A percentile compares a stretch with the other conserved stretches of the same genome.
These are phyloP conservation scores for Erodium chrysanthum DNA, from an alignment of 441 rosid genomes.

Conservation along the genomic window DNA sequence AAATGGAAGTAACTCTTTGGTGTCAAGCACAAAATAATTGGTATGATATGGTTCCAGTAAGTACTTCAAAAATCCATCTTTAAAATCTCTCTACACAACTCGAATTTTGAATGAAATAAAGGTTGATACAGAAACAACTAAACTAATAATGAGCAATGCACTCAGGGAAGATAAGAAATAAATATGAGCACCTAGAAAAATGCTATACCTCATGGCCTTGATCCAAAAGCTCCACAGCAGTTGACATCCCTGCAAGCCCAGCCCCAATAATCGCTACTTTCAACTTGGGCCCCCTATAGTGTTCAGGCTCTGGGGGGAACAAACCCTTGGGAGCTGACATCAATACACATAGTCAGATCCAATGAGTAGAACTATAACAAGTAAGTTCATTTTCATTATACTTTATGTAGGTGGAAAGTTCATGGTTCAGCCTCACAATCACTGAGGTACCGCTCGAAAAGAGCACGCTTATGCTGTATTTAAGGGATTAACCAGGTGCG, in stretches of 20 bases:
- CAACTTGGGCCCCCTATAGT: constrained; percentile 81
- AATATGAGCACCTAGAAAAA: neutral
- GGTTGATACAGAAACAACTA: neutral
- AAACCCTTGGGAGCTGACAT: constrained; percentile 89
- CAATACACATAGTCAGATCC: constrained; percentile 14
- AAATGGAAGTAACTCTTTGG: neutral
- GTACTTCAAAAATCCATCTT: neutral
- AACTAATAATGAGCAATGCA: neutral
- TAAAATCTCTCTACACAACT: neutral
- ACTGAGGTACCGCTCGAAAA: neutral
- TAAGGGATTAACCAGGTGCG: neutral
- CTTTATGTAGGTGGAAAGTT: neutral
- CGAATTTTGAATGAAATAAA: neutral
- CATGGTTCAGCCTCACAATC: too few relatives aligned
- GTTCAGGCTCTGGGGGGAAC: constrained; percentile 90
- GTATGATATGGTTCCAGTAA: neutral
- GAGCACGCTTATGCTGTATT: neutral
- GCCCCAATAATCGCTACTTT: constrained; percentile 96
- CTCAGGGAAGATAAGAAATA: too few relatives aligned
- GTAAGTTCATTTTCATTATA: neutral
- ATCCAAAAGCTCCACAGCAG: constrained; percentile 92
- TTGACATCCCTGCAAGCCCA: constrained; percentile 98
- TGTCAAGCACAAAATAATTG: constrained; percentile 5
- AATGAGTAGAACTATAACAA: neutral
- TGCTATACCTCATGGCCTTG: constrained; percentile 84